These are phyloP conservation scores for Novakomyces olei DNA, from an alignment of 805 yeast genomes.

Conservation along the genomic window DNA sequence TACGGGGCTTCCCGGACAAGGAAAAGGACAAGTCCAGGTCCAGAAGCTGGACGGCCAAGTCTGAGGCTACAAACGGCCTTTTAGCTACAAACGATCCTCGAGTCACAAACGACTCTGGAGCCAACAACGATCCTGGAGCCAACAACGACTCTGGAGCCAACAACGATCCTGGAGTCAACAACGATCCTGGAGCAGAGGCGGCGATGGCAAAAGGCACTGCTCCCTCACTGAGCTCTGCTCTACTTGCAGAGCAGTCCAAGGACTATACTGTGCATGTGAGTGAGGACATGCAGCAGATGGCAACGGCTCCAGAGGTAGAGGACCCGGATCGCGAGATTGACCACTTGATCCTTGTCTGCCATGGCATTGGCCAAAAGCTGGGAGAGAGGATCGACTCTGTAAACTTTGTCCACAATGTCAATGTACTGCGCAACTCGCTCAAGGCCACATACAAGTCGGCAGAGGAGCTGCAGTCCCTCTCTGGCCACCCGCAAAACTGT, in stretches of 20 bases:
- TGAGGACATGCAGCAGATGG: too few species aligned
- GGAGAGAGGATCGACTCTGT: slow-evolving; percentile 60
- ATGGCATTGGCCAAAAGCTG: slow-evolving; percentile 82
- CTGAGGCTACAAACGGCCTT: slow-evolving; percentile 2
- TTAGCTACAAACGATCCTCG: too few species aligned
- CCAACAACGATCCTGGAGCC: background rate
- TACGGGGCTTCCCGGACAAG: too few species aligned
- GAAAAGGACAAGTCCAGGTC: too few species aligned
- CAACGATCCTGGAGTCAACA: background rate
- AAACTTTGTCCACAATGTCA: slow-evolving; percentile 40
- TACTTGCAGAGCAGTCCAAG: too few species aligned
- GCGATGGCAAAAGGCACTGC: too few species aligned
- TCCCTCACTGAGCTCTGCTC: too few species aligned
- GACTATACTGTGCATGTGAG: too few species aligned
- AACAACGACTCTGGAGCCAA: background rate
- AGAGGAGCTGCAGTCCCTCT: slow-evolving; percentile 8
- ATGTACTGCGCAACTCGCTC: slow-evolving; percentile 11
- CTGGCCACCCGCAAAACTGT: too few species aligned
- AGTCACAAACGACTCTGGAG: too few species aligned
- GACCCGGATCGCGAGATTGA: slow-evolving; percentile 26
- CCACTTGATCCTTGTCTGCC: slow-evolving; percentile 66
- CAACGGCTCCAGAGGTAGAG: too few species aligned
- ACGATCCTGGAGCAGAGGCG: too few species aligned
- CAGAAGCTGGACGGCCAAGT: slow-evolving; percentile 1
- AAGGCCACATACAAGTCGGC: slow-evolving; percentile 9